Base-by-base conservation (phyloP, 2,329 filamentous ascomycete genomes). In the Fusarium sp. region DNA sequence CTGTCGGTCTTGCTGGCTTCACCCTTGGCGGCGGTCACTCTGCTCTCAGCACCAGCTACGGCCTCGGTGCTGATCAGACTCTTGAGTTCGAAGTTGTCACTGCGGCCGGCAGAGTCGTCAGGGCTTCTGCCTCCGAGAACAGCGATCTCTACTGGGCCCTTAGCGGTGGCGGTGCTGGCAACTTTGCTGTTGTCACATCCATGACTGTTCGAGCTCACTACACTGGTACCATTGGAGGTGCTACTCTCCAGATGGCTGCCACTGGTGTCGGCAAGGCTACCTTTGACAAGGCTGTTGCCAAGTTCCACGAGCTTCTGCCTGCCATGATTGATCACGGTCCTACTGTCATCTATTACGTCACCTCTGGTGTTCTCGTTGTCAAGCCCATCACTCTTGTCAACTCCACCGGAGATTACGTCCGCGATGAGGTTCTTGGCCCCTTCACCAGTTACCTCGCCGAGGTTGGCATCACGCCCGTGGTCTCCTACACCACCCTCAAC, bases 61-160 rank as follows among this genome's bases (percentile, higher is more conserved):
- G 89, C 6, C 79, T 91, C 0, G 85, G 78, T 14, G 87, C 87
- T 0, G 89, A 91, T 67, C 84, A 90, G 54, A 82, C 84, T 0
- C 79, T 91, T 2, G 81, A 84, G 65, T 86, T 80, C 58, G 82
- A 88, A 63, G 85, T 88, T 1, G 81, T 90, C n/a, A 85, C 83
- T 7, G 84, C 81, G 0, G 73, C 75, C 14, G 86, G 87, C 2
- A 62, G 80, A 14, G 71, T 83, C n/a, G 66, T 88, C 1, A 82
- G 76, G 2, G 86, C 86, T 0, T 83, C 80, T 4, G 80, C 79
- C 0, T 73, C 71, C 0, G 65, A 83, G 31, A 85, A 90, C 67
- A 62, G 79, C 0, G 88, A 90, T 56, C 79, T 91, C 1, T 90
- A 87, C 78, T 91, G 88, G 88, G 89, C 88, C 1, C 76, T 90